phyloP scores from a whole-genome alignment of 2,329 filamentous ascomycete genomes.

The Trichoderma sp. region DNA sequence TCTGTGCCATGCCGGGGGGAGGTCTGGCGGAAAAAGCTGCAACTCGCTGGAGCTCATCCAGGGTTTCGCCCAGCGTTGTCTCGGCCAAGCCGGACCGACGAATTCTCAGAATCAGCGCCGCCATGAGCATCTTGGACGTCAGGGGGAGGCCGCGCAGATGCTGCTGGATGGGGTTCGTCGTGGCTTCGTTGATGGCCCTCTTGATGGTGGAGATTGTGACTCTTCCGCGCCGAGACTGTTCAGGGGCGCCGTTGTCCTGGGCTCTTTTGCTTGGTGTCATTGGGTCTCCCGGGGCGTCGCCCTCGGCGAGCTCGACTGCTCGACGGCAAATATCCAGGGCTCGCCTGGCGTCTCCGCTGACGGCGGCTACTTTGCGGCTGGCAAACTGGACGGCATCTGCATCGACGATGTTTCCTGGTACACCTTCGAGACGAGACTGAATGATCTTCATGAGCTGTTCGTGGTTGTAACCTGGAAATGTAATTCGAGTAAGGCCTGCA shows the following conservation, averaged over 20 bases:
- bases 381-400: conserved; percentile 94
- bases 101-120: conserved; percentile 73
- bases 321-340: conserved; percentile 93
- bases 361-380: conserved; percentile 91
- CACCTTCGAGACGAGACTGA: conserved; percentile 83
- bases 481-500: conserved; percentile 79
- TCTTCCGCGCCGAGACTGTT: conserved; percentile 39
- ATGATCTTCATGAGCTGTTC: conserved; percentile 98
- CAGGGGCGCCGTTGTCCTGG: conserved; percentile 28
- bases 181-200: conserved; percentile 91
- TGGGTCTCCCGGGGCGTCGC: conserved; percentile 53
- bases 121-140: conserved; percentile 78
- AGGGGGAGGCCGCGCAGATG: conserved; percentile 80
- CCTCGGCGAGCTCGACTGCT: conserved; percentile 91
- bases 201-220: conserved; percentile 94
- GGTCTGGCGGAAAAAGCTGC: conserved; percentile 34
- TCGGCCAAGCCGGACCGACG: conserved; percentile 82
- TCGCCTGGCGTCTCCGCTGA: conserved; percentile 87
- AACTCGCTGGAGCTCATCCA: conserved; percentile 64
- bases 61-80: conserved; percentile 81
- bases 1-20: conserved; percentile 38
- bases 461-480: conserved; percentile 95
- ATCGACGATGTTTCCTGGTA: conserved; percentile 86
- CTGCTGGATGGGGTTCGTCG: conserved; percentile 86
- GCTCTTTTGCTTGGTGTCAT: conserved; percentile 60